These are phyloP conservation scores for Blastobotrys capitulatus DNA, from an alignment of 1,139 yeast genomes.

Conservation along the genomic window DNA sequence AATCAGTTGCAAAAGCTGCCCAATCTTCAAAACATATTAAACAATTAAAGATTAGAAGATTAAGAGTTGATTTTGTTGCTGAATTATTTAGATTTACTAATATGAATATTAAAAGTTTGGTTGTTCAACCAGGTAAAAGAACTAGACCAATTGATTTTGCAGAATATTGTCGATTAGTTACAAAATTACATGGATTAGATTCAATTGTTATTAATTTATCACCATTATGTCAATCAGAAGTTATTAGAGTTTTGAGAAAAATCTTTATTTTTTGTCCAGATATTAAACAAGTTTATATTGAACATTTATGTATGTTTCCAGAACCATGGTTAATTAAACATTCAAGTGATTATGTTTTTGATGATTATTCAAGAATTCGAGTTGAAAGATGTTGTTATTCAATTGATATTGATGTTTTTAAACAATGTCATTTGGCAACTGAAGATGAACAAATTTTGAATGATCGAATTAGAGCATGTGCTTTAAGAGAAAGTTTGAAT, in stretches of 20 bases:
- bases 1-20: conserved; percentile 10
- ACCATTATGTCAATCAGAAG: conserved; percentile 5
- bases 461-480: conserved; percentile 6
- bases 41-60: conserved; percentile 14
- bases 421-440: background rate
- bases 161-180: conserved; percentile 12
- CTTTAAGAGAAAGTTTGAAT: background rate
- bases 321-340: conserved; percentile 1
- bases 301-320: conserved; percentile 7
- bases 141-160: conserved; percentile 6
- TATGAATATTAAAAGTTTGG: conserved; percentile 4
- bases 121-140: conserved; percentile 12
- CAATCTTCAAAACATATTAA: conserved; percentile 7
- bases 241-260: conserved; percentile 10
- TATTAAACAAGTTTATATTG: conserved; percentile 9
- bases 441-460: background rate
- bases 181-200: conserved; percentile 3
- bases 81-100: conserved; percentile 2
- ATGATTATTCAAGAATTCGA: conserved; percentile 10
- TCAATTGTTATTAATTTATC: conserved; percentile 5
- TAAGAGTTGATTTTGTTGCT: conserved; percentile 13
- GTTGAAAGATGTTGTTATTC: conserved; percentile 11
- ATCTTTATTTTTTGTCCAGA: conserved; percentile 8
- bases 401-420: conserved; percentile 11
- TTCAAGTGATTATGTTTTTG: conserved; percentile 4